Conservation (phyloP, 768 basidiomycete species). For the Boletellus ananiceps region DNA sequence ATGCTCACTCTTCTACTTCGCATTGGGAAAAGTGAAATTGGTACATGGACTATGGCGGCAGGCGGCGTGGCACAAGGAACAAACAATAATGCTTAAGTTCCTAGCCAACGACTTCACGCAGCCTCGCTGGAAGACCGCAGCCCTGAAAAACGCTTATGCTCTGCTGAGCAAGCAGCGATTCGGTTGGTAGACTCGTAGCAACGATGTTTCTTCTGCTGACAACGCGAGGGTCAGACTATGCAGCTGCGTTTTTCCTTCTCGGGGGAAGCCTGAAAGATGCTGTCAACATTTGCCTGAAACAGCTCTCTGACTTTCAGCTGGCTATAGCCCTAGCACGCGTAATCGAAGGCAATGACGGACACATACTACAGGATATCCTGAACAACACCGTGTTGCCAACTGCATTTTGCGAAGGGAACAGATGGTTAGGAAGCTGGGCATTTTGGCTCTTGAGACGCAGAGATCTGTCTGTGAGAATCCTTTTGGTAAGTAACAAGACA, state of each 20-base stretch:
- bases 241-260: conserved; percentile 96
- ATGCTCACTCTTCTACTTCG: conserved; percentile 93
- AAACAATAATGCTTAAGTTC: conserved; percentile 85
- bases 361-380: conserved; percentile 66
- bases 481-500: conserved; percentile 57
- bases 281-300: conserved; percentile 82
- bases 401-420: conserved; percentile 83
- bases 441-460: conserved; percentile 90
- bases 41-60: conserved; percentile 97
- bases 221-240: conserved; percentile 65
- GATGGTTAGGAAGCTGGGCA: conserved; percentile 94
- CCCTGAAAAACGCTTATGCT: conserved; percentile 94
- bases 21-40: conserved; percentile 85
- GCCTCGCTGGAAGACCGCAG: conserved; percentile 85
- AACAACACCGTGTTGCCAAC: conserved; percentile 73
- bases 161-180: conserved; percentile 87
- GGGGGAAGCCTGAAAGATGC: conserved; percentile 88
- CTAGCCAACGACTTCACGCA: conserved; percentile 83
- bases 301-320: conserved; percentile 86
- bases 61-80: conserved; percentile 90
- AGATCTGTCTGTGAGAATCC: conserved; percentile 84
- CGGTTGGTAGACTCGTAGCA: conserved; percentile 47
- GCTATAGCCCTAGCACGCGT: conserved; percentile 84
- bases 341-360: conserved; percentile 79
- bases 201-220: conserved; percentile 3